Conservation (phyloP, 2,329 filamentous ascomycete genomes). For the Botryotinia calthae region DNA sequence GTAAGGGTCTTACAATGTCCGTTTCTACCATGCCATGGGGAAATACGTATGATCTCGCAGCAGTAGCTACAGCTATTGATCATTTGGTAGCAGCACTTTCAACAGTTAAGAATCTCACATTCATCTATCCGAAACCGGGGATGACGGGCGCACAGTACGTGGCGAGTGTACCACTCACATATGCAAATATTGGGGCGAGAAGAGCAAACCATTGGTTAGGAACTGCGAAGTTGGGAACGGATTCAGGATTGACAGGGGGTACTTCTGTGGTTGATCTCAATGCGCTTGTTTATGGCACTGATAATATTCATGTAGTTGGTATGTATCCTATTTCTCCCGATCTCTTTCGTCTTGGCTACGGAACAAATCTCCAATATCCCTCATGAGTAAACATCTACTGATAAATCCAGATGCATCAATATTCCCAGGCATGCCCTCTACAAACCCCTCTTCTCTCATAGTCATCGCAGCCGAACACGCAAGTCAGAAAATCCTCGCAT, state of each 20-base stretch:
- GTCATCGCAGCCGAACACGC: slow-evolving; percentile 58
- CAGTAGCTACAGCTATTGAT: slow-evolving; percentile 64
- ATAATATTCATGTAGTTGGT: slow-evolving; percentile 65
- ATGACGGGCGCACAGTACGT: slow-evolving; percentile 56
- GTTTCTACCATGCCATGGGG: slow-evolving; percentile 53
- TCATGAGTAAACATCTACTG: background rate
- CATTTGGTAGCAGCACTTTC: slow-evolving; percentile 55
- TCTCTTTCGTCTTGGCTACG: slow-evolving; percentile 41
- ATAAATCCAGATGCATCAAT: slow-evolving; percentile 42
- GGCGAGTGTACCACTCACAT: slow-evolving; percentile 43
- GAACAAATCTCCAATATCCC: no score
- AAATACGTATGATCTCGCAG: slow-evolving; percentile 57
- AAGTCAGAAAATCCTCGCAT: slow-evolving; percentile 38
- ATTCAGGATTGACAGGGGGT: slow-evolving; percentile 47
- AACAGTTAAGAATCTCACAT: slow-evolving; percentile 54
- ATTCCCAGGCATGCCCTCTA: slow-evolving; percentile 66
- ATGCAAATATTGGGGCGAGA: slow-evolving; percentile 33
- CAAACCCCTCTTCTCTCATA: slow-evolving; percentile 65
- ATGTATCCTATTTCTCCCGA: background rate
- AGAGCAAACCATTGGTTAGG: slow-evolving; percentile 45
- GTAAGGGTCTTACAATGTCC: slow-evolving; percentile 53
- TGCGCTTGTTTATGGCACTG: slow-evolving; percentile 63
- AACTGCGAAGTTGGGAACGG: slow-evolving; percentile 59
- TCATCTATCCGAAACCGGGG: slow-evolving; percentile 52
- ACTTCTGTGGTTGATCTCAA: slow-evolving; percentile 61